Base-by-base conservation (phyloP, 2,329 filamentous ascomycete genomes). In the Alternaria arborescens region DNA sequence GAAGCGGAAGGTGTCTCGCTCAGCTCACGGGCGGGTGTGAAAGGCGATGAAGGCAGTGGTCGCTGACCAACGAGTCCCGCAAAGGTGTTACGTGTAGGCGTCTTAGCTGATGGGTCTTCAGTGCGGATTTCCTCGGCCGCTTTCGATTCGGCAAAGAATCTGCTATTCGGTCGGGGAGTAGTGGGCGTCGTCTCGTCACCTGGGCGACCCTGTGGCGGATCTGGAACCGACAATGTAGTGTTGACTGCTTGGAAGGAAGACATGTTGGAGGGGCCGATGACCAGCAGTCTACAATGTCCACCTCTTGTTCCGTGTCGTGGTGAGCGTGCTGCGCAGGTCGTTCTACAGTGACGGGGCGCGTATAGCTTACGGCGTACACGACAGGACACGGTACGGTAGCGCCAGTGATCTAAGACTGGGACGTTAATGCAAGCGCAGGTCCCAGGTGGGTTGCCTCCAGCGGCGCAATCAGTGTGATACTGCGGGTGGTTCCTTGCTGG, bases 171-270 rank as follows among this genome's bases (percentile, higher is more conserved):
- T 70, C 79, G 85, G 60, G 82, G 86, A 24, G 86, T 88, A 8
- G 83, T 84, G n/a, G 87, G 83, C 46, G 83, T 85, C 53, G 81
- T 83, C 66, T 85, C 85, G 65, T 86, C 85, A 52, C 82, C 82
- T 63, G 81, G 80, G 51, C 80, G 75, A 52, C 80, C 80, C 61
- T 82, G 78, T 53, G 71, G 70, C 58, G 70, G 72, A 20, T 83
- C 79, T 18, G 77, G 77, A 44, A 78, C 77, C 26, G 81, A 76
- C 56, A 86, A 79, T 58, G 82, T 83, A 62, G 83, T 84, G 77
- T 89, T 89, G 74, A 89, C 86, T 64, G 87, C 84, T 72, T 84
- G 82, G 75, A 89, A 89, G 60, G 84, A 80, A 67, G 86, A 82
- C 85, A 88, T 87, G 64, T 28, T 65, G 61, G 57, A 58, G 61